Evolutionary conservation across 257 asterid species (phyloP), one percentile per base, ranked within the genome.

Genomic region (Solanum okadae): DNA sequence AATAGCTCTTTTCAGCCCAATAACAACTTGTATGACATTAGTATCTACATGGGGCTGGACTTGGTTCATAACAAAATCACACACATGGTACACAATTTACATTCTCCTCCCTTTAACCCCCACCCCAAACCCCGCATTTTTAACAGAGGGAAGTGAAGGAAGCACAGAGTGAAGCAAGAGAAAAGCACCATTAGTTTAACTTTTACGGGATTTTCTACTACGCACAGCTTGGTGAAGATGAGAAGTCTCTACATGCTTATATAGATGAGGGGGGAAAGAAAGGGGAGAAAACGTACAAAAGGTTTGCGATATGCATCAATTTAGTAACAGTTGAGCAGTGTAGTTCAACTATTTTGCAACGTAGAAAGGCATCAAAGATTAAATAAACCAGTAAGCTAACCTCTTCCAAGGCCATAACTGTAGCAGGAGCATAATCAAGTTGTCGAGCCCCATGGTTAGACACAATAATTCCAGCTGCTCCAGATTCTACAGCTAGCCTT

Each of bases 401-500:
- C 96, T 95, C 97, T 89, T 94, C 98, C 88, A 95, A 89, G 56
- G 95, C 96, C 89, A 88, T 88, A 65, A 95, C 91, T 86, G 98
- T 94, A 59, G 97, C 95, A 37, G 95, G 95, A 52, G 91, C 95
- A 86, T 92, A 95, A 49, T 95, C 98, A n/a, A 95, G 95, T 90
- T 95, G 98, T 52, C 98, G 92, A 90, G 98, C 98, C 38, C 98
- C 98, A 63, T 95, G 98, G 88, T 95, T 95, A 35, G 98, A 95
- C 86, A 95, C 98, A 68, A 94, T 93, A 37, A 95, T 93, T 89
- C 98, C 98, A 5, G 94, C 95, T 71, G 85, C 95, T 87, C 98
- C 98, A 77, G 93, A 92, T 92, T 95, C 92, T 68, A 94, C 91
- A 3, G 94, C 92, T 85, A 92, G 87, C 42, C 88, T 91, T 61